Evolutionary conservation across 108 stramenopile genomes (phyloP).

Genomic region (Asterionellopsis glacialis): DNA sequence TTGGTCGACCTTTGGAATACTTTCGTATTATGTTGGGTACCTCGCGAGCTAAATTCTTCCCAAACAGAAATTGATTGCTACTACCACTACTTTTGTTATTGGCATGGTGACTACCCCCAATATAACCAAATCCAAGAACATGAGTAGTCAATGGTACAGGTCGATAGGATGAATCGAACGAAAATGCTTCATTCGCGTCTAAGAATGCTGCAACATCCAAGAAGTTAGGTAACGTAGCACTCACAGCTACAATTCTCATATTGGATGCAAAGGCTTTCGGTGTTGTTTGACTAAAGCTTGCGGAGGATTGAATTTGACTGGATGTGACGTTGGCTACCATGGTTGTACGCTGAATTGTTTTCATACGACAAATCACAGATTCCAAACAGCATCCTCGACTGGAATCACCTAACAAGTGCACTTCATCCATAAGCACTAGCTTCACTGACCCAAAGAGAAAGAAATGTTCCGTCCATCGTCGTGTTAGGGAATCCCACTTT

Average conservation of each 20-base stretch:
- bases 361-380: slow-evolving; percentile 85
- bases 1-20: slow-evolving; percentile 77
- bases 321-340: neutral
- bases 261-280: slow-evolving; percentile 55
- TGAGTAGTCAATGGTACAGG: slow-evolving; percentile 86
- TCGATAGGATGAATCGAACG: slow-evolving; percentile 84
- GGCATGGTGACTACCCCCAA: slow-evolving; percentile 14
- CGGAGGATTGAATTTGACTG: neutral
- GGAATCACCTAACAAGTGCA: slow-evolving; percentile 89
- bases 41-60: slow-evolving; percentile 63
- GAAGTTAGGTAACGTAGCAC: slow-evolving; percentile 95
- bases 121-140: slow-evolving; percentile 60
- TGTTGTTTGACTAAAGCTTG: slow-evolving; percentile 48
- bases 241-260: slow-evolving; percentile 88
- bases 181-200: slow-evolving; percentile 73
- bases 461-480: slow-evolving; percentile 89
- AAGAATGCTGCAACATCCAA: slow-evolving; percentile 84
- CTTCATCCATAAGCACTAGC: slow-evolving; percentile 92
- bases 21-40: slow-evolving; percentile 66
- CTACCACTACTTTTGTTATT: too few species aligned
- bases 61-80: slow-evolving; percentile 81
- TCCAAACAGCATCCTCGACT: slow-evolving; percentile 87
- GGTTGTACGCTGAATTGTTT: slow-evolving; percentile 75
- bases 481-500: slow-evolving; percentile 92
- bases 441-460: slow-evolving; percentile 86